These are phyloP conservation scores for Morella rubra DNA, from an alignment of 306 rosid species.

Conservation along the genomic window DNA sequence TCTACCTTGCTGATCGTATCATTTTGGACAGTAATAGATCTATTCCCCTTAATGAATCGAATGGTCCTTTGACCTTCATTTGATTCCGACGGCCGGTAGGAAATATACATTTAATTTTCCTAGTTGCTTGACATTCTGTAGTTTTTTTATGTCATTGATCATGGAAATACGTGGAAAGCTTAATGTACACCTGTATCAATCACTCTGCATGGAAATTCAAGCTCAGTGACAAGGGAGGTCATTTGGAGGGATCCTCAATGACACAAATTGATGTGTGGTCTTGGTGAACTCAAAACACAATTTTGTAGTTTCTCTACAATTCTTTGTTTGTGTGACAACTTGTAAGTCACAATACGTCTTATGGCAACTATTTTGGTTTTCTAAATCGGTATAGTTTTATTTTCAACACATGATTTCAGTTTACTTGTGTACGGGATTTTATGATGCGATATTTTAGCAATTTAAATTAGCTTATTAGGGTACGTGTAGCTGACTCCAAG, in stretches of 20 bases:
- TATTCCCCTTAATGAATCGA: no score
- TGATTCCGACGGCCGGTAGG: no score
- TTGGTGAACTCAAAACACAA: no score
- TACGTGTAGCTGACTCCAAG: background rate
- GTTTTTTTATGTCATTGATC: background rate
- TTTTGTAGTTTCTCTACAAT: background rate
- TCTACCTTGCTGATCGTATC: no score
- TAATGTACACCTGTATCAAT: background rate
- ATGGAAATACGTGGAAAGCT: background rate
- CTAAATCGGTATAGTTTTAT: background rate
- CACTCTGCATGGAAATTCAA: background rate
- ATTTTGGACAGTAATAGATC: no score
- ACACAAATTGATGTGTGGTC: background rate
- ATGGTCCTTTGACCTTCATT: no score
- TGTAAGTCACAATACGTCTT: background rate
- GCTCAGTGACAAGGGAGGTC: background rate
- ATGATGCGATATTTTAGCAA: background rate
- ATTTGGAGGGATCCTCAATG: background rate
- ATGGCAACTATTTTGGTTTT: background rate
- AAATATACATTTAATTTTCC: no score
- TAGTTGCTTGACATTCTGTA: background rate
- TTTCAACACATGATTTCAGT: background rate
- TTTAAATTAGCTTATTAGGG: background rate
- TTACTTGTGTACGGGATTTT: background rate
- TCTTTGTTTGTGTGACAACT: background rate